These are phyloP conservation scores for Mycosarcoma mackinlayi DNA, from an alignment of 1,284 basidiomycete genomes.

Conservation along the genomic window DNA sequence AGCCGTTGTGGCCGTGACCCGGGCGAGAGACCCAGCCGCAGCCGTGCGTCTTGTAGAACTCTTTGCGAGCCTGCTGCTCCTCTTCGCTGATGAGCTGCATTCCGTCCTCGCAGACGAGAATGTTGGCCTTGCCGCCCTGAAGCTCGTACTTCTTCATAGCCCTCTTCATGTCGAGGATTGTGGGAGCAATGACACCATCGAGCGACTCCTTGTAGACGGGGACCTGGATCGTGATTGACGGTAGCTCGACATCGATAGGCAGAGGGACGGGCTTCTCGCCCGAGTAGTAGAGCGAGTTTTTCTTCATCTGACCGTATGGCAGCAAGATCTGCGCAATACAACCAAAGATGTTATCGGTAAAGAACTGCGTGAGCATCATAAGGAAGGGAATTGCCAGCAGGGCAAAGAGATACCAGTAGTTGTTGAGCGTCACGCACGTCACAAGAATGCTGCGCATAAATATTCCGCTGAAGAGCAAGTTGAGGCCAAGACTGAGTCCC, in stretches of 20 bases:
- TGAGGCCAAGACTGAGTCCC: constrained; percentile 74
- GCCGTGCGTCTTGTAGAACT: constrained; percentile 79
- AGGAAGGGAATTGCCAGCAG: constrained; percentile 76
- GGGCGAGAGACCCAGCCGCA: constrained; percentile 86
- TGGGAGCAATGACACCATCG: constrained; percentile 73
- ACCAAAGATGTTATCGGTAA: constrained; percentile 74
- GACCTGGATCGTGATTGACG: constrained; percentile 80
- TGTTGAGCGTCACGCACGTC: constrained; percentile 77
- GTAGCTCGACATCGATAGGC: constrained; percentile 78
- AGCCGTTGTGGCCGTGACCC: constrained; percentile 76
- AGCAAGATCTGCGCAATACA: constrained; percentile 55
- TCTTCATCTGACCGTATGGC: constrained; percentile 77
- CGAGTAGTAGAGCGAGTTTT: constrained; percentile 69
- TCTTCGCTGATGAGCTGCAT: constrained; percentile 74
- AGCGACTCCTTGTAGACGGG: constrained; percentile 78
- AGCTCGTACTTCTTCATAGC: constrained; percentile 89
- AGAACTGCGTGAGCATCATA: constrained; percentile 76
- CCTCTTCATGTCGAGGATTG: constrained; percentile 81
- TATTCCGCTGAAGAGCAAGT: constrained; percentile 72
- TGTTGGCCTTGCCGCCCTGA: constrained; percentile 80
- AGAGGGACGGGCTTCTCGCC: constrained; percentile 72
- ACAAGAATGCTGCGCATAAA: constrained; percentile 76
- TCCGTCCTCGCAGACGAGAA: constrained; percentile 83
- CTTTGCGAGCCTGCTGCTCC: constrained; percentile 76
- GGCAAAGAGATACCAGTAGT: constrained; percentile 74